Evolutionary conservation across 805 yeast genomes (phyloP).

Genomic region (Wickerhamomyces alni): DNA sequence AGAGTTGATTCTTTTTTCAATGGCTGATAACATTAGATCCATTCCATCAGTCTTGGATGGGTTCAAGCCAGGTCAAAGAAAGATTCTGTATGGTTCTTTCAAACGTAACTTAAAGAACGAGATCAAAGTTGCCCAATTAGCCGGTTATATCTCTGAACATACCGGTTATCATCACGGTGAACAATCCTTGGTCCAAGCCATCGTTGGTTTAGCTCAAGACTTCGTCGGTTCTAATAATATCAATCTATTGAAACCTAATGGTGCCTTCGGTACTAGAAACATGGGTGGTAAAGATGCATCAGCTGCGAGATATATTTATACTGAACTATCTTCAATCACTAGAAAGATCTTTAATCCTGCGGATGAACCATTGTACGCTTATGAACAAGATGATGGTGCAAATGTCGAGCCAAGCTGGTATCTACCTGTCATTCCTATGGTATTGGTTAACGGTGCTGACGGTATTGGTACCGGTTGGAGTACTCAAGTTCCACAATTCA

Average conservation of each 20-base stretch:
- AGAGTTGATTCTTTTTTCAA: conserved; percentile 87
- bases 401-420: conserved; percentile 96
- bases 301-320: conserved; percentile 95
- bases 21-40: conserved; percentile 95
- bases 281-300: conserved; percentile 98
- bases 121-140: conserved; percentile 85
- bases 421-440: conserved; percentile 88
- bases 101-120: conserved; percentile 72
- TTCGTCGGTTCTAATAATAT: conserved; percentile 90
- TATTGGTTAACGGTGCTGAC: conserved; percentile 93
- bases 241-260: conserved; percentile 80
- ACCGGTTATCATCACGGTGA: conserved; percentile 98
- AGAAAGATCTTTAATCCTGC: conserved; percentile 68
- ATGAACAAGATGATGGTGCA: conserved; percentile 87
- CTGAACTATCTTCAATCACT: conserved; percentile 75
- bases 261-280: conserved; percentile 94
- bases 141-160: conserved; percentile 82
- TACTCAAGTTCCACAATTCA: conserved; percentile 83
- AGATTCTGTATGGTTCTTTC: conserved; percentile 83
- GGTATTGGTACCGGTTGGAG: conserved; percentile 99
- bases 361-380: conserved; percentile 73
- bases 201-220: conserved; percentile 91
- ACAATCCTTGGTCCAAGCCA: conserved; percentile 78
- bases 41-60: conserved; percentile 95
- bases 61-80: conserved; percentile 94